phyloP scores from a whole-genome alignment of 2,329 filamentous ascomycete species.

The Calycina herbarum region DNA sequence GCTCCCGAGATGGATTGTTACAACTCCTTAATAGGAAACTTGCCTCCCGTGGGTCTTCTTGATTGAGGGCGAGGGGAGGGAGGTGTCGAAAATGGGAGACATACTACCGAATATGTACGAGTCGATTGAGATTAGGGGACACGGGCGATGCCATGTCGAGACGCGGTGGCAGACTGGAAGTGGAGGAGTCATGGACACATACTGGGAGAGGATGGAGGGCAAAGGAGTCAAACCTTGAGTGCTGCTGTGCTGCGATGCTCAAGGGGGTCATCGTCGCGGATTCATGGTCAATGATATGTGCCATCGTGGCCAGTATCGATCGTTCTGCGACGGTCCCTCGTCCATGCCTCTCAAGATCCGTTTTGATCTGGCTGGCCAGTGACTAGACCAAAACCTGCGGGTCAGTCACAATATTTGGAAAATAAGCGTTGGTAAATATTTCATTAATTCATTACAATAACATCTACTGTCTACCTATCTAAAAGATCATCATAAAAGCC shows the following conservation, averaged over 20 bases:
- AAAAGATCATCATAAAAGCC: slow-evolving; percentile 16
- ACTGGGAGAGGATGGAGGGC: no score
- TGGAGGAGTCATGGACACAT: neutral
- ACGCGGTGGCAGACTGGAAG: neutral
- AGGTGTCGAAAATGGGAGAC: slow-evolving; percentile 74
- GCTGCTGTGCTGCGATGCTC: neutral
- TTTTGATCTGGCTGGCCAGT: neutral
- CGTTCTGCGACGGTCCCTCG: neutral
- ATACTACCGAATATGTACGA: slow-evolving; percentile 27
- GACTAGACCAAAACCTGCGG: neutral
- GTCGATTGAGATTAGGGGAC: neutral
- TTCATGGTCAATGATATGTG: neutral
- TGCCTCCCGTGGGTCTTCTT: slow-evolving; percentile 68
- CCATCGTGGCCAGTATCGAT: neutral
- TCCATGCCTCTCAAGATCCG: neutral
- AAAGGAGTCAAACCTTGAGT: neutral
- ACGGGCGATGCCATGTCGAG: neutral
- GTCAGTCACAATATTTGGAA: neutral
- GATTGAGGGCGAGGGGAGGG: slow-evolving; percentile 67
- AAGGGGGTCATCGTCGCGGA: neutral
- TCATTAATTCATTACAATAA: neutral
- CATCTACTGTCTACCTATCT: neutral
- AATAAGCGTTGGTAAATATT: neutral
- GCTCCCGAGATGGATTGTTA: slow-evolving; percentile 61
- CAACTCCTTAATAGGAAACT: slow-evolving; percentile 66